These are phyloP conservation scores for Diddensiella santjacobensis DNA, from an alignment of 805 yeast species.

Conservation along the genomic window DNA sequence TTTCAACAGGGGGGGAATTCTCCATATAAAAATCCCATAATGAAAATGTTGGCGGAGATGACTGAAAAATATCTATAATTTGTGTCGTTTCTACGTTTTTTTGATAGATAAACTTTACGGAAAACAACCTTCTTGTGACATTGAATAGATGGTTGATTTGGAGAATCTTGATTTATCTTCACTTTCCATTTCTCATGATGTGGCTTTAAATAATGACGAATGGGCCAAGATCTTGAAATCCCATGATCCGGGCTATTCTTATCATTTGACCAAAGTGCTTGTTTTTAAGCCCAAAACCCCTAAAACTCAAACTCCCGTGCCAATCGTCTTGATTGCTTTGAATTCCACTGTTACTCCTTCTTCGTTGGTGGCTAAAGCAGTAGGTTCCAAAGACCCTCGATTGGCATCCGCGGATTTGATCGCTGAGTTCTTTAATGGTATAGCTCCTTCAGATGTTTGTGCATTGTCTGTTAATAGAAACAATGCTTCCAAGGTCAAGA, in stretches of 20 bases:
- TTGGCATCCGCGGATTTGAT: slow-evolving; percentile 81
- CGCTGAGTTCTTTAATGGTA: slow-evolving; percentile 51
- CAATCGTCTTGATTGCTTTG: slow-evolving; percentile 75
- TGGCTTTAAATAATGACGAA: slow-evolving; percentile 21
- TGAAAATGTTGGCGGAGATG: no score
- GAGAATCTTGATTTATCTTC: slow-evolving; percentile 2
- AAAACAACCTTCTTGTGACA: no score
- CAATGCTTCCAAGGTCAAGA: slow-evolving; percentile 56
- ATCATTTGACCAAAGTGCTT: slow-evolving; percentile 54
- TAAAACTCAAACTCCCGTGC: slow-evolving; percentile 71
- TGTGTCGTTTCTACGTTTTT: no score
- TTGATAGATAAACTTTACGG: no score
- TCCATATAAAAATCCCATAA: no score
- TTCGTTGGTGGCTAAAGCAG: slow-evolving; percentile 57
- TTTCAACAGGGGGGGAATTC: no score
- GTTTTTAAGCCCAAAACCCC: slow-evolving; percentile 92
- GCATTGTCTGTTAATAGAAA: slow-evolving; percentile 33
- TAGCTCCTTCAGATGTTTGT: slow-evolving; percentile 43
- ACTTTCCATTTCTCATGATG: slow-evolving; percentile 20
- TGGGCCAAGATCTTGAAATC: slow-evolving; percentile 20
- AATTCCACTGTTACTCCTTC: slow-evolving; percentile 68
- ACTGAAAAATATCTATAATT: no score
- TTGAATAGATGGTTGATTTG: slow-evolving; percentile 4
- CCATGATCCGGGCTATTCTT: slow-evolving; percentile 12
- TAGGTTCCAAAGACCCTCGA: slow-evolving; percentile 78